Evolutionary conservation across 2,329 filamentous ascomycete genomes (phyloP), one percentile per base, ranked within the genome.

Genomic region (Aspergillus piperis): DNA sequence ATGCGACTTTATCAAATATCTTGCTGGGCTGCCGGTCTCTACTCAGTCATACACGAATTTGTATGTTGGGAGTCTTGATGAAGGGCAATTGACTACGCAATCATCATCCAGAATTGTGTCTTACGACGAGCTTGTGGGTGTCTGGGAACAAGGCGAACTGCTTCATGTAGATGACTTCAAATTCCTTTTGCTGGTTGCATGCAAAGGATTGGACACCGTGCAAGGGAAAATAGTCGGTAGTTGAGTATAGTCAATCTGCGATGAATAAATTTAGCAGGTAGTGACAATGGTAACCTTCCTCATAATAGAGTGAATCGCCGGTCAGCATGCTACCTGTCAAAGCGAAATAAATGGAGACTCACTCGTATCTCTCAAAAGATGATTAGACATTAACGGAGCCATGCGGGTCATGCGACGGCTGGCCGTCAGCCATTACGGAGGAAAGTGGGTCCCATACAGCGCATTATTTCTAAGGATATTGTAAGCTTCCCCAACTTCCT

Each of bases 1-100:
- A 47, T 59, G 57, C n/a, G 41, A 54, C n/a, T 47, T 50, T 30
- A 54, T 59, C 30, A 42, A 47, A 19, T 54, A 54, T 15, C 27
- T 59, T 6, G 57, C 11, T 25, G 57, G 27, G 19, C 44, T 59
- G 15, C 57, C 57, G 3, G 57, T 59, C 5, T 59, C 57, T 1
- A 54, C 17, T 13, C 25, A 23, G 23, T 38, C 41, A 8, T 19
- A 19, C 25, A n/a, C 25, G 7, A 7, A 21, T 21, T 6, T 41
- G 25, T 32, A 17, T 17, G 19, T 23, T 4, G 54, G 23, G n/a
- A 19, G n/a, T 17, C 13, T 38, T 42, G 21, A 27, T 2, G 32
- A 15, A 36, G 13, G 15, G 25, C 21, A n/a, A 19, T 36, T n/a
- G 5, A 10, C 6, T 27, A 25, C 7, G 0, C 11, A 36, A 13